A percentile compares a stretch with the other conserved stretches of the same genome.
Evolutionary conservation across 495 filamentous ascomycete species (phyloP).

Genomic region (Tuber magnatum): DNA sequence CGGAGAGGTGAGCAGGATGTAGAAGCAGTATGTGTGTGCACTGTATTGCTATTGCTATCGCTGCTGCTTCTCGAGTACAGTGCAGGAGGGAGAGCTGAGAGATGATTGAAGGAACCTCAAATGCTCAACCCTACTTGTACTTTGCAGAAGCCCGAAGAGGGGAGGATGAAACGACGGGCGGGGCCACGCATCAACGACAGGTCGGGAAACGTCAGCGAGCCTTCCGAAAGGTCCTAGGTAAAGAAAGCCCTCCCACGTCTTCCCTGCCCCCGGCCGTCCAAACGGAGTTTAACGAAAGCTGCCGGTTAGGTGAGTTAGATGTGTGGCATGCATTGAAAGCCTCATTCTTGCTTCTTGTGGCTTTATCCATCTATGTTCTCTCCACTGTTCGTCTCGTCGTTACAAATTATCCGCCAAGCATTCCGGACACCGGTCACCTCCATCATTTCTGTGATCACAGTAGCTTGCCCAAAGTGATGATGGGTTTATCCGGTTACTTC

Average conservation of each 20-base stretch:
- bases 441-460: background rate
- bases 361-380: background rate
- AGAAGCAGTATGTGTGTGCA: background rate
- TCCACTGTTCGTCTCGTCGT: background rate
- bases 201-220: background rate
- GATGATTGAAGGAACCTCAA: background rate
- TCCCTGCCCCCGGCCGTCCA: background rate
- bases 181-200: slow-evolving; percentile 5
- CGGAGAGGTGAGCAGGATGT: background rate
- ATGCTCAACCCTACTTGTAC: background rate
- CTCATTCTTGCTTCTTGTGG: background rate
- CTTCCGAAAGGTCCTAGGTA: background rate
- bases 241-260: background rate
- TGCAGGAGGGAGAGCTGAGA: background rate
- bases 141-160: background rate
- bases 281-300: background rate
- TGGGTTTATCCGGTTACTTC: background rate
- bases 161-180: slow-evolving; percentile 1
- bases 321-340: background rate
- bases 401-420: background rate
- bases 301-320: background rate
- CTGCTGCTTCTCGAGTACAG: background rate
- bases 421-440: background rate
- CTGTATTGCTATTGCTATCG: background rate
- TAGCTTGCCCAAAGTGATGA: background rate